These are phyloP conservation scores for Penicillium herquei DNA, from an alignment of 495 filamentous ascomycete species.

Conservation along the genomic window DNA sequence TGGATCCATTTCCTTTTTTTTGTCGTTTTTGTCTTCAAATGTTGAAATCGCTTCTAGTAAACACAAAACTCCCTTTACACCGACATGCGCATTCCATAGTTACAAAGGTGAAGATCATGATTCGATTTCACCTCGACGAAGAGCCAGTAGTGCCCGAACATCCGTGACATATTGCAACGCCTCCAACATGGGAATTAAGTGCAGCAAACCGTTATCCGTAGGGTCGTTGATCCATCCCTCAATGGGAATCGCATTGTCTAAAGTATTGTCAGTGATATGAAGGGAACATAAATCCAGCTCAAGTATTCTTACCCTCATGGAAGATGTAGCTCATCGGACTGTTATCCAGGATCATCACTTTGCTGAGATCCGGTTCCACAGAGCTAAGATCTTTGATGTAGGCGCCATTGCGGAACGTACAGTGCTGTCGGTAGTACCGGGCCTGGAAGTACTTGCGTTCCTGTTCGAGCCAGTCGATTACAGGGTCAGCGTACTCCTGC, in stretches of 20 bases:
- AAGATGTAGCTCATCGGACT: constrained; percentile 98
- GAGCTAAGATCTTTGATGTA: constrained; percentile 98
- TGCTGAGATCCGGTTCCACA: constrained; percentile 92
- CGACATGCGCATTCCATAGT: constrained; percentile 16
- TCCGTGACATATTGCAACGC: constrained; percentile 94
- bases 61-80: constrained; percentile 22
- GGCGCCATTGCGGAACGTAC: constrained; percentile 88
- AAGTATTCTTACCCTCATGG: constrained; percentile 72
- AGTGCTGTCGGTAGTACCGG: constrained; percentile 93
- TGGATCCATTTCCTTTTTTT: constrained; percentile 6
- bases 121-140: constrained; percentile 77
- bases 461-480: constrained; percentile 97
- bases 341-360: constrained; percentile 98
- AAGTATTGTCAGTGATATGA: constrained; percentile 8
- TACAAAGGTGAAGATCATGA: constrained; percentile 27
- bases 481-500: constrained; percentile 97
- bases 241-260: constrained; percentile 36
- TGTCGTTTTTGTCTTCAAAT: constrained; percentile 7
- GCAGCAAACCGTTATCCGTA: constrained; percentile 83
- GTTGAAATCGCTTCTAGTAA: constrained; percentile 18
- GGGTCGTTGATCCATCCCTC: constrained; percentile 43
- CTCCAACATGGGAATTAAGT: constrained; percentile 91
- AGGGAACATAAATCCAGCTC: neutral
- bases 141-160: constrained; percentile 81
- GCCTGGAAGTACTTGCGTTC: constrained; percentile 93